Conservation (phyloP, 2,329 filamentous ascomycete species). For the Orbilia oligospora region DNA sequence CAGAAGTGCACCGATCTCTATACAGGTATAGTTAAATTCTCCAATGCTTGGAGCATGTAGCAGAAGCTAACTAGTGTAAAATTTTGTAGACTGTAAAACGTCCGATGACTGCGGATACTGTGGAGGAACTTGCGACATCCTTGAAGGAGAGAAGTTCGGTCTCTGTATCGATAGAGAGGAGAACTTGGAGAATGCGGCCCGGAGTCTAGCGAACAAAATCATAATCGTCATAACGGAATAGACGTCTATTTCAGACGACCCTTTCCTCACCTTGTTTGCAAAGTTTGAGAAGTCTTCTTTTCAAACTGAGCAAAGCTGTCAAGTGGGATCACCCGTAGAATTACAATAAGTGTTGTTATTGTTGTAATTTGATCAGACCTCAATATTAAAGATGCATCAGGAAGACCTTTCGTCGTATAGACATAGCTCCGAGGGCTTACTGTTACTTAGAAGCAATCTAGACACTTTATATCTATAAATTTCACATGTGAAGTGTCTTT, state of each 20-base stretch:
- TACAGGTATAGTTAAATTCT: not conserved
- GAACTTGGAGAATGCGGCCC: not conserved
- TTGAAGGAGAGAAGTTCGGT: not conserved
- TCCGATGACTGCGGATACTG: constrained; percentile 3
- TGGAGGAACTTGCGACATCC: constrained; percentile 14
- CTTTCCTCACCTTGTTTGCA: not conserved
- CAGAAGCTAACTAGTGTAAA: not conserved
- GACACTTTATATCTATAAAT: too few relatives aligned
- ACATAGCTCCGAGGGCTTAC: too few relatives aligned
- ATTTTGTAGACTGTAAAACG: constrained; percentile 12
- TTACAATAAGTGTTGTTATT: constrained; percentile 1
- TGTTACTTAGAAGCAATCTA: too few relatives aligned
- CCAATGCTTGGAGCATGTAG: too few relatives aligned
- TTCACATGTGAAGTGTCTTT: too few relatives aligned
- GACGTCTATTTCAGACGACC: not conserved
- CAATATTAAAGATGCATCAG: too few relatives aligned
- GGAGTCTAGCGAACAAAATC: not conserved
- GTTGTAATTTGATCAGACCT: not conserved
- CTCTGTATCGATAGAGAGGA: constrained; percentile 15
- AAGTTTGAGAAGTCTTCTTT: not conserved
- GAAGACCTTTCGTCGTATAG: too few relatives aligned
- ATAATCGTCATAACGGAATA: not conserved
- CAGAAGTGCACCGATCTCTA: constrained; percentile 12
- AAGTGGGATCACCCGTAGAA: not conserved
- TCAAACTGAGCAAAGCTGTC: not conserved